Percentiles rank a stretch among this genome's conserved stretches.
These are phyloP conservation scores for Xylaria venustula DNA, from an alignment of 495 filamentous ascomycete species.

Conservation along the genomic window DNA sequence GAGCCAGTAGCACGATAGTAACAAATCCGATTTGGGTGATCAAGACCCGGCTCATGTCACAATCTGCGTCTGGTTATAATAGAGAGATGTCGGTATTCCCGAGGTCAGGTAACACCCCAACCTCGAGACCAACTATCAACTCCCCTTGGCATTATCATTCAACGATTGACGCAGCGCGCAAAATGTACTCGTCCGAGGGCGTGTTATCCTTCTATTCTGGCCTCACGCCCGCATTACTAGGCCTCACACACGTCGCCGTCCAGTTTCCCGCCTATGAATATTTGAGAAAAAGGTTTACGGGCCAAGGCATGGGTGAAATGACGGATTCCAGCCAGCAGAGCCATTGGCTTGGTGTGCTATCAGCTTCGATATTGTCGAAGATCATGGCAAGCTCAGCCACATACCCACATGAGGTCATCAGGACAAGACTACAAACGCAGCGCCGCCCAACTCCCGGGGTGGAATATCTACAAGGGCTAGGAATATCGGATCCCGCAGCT, in stretches of 20 bases:
- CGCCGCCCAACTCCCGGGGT: conserved; percentile 58
- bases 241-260: conserved; percentile 92
- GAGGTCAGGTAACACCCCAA: conserved; percentile 45
- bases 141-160: conserved; percentile 85
- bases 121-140: conserved; percentile 48
- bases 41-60: conserved; percentile 96
- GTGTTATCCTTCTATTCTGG: conserved; percentile 92
- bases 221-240: conserved; percentile 85
- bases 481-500: conserved; percentile 30
- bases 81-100: conserved; percentile 41
- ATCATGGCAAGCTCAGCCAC: conserved; percentile 91
- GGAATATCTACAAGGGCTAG: conserved; percentile 65
- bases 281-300: conserved; percentile 87
- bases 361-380: conserved; percentile 92
- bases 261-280: conserved; percentile 97
- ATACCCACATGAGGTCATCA: conserved; percentile 95
- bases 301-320: conserved; percentile 72
- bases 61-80: conserved; percentile 47
- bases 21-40: conserved; percentile 99
- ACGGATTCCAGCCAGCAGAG: conserved; percentile 33
- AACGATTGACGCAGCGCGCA: conserved; percentile 84
- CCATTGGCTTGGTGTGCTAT: conserved; percentile 67
- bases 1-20: conserved; percentile 85
- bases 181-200: conserved; percentile 92
- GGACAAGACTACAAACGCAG: conserved; percentile 87